Conservation (phyloP, 208 protist species). For the Wallacemonas sp. region DNA sequence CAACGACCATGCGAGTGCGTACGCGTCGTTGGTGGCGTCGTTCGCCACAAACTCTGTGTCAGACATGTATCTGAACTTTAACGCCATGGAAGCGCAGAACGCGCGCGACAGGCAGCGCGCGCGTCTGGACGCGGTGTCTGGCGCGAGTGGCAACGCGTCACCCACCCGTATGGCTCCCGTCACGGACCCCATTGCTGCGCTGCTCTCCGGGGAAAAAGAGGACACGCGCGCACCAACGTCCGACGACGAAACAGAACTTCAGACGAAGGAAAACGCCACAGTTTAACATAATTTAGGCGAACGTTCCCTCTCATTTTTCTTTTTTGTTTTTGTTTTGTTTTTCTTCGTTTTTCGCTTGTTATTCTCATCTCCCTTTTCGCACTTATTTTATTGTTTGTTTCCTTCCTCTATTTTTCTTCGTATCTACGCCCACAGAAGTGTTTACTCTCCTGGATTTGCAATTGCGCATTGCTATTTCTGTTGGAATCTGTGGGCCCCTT, state of each 20-base stretch:
- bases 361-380: no score
- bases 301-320: neutral
- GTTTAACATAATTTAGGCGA: no score
- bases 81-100: constrained; percentile 28
- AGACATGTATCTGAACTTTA: constrained; percentile 26
- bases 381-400: no score
- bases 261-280: neutral
- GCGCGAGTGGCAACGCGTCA: neutral
- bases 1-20: constrained; percentile 14
- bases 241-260: neutral
- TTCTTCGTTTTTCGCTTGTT: no score
- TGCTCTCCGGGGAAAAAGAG: neutral
- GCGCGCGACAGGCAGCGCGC: neutral
- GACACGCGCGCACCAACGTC: neutral
- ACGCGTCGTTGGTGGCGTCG: constrained; percentile 29
- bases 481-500: no score
- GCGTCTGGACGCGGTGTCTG: neutral
- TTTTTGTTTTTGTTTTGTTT: no score
- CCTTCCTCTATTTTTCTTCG: no score
- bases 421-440: no score
- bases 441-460: no score
- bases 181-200: constrained; percentile 6
- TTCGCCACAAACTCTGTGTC: constrained; percentile 32
- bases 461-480: no score
- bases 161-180: neutral